Evolutionary conservation across 1,284 basidiomycete species (phyloP), one percentile per base, ranked within the genome.

Genomic region (Trichosporon sp.): DNA sequence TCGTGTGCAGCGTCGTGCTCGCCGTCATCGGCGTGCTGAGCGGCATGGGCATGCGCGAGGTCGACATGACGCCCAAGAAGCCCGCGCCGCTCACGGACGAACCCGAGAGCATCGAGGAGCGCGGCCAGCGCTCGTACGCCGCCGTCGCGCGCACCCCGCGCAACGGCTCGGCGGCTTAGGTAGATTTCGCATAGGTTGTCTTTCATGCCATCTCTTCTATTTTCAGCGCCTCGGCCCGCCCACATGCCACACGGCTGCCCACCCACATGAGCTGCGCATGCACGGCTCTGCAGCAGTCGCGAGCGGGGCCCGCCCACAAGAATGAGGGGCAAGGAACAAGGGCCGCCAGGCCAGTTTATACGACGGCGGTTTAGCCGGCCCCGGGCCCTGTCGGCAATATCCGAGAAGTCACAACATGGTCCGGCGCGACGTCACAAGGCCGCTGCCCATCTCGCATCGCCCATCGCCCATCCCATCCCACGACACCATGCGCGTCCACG

Each of bases 1-100:
- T 98, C 84, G 87, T 93, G 70, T 90, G 89, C 76, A 90, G 89
- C 78, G 85, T 87, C 71, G 90, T 72, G 66, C 25, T 76, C 32
- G 62, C 74, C 7, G 70, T 75, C 9, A 67, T 79, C n/a, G 73
- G 74, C n/a, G 65, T 80, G 15, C 21, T 82, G 15, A 67, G 75
- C 1, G 74, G 71, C 29, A 63, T 79, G 70, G 75, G 76, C 13
- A 79, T 82, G 51, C 72, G 73, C 60, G 80, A 82, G 70, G 70
- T 79, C 11, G 73, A 77, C 58, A 75, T 78, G 78, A 68, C 64
- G 56, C n/a, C 13, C 34, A 51, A 60, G 21, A 63, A 63, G 62
- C 62, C 34, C 21, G 62, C 21, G 47, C 47, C 47, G 8, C 21
- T 51, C 35, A 27, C 21, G 35, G 35, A 12, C 34, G 34, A 42